A percentile compares a stretch with the other conserved stretches of the same genome.
These are phyloP conservation scores for Rhizoclosmatium globosum DNA, from an alignment of 192 early-diverging fungal species.

Conservation along the genomic window DNA sequence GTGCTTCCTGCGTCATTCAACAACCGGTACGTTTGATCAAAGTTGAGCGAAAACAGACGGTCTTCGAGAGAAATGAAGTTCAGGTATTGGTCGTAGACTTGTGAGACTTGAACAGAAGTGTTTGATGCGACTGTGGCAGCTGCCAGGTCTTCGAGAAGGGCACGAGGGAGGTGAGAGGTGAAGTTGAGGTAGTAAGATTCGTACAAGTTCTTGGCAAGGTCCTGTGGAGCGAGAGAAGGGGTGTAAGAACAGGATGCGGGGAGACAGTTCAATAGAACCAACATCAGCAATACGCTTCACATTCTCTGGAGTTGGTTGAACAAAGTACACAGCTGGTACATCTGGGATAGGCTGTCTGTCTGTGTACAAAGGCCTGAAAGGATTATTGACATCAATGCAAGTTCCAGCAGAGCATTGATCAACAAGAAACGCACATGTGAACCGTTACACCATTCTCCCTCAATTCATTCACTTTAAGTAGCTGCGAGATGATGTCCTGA, in stretches of 20 bases:
- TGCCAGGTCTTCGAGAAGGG: constrained; percentile 93
- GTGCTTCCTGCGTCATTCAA: constrained; percentile 86
- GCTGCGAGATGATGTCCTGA: constrained; percentile 95
- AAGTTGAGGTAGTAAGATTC: constrained; percentile 98
- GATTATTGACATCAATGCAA: not conserved
- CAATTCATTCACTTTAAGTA: constrained; percentile 94
- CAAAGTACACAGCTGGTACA: constrained; percentile 97
- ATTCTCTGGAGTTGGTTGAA: constrained; percentile 89
- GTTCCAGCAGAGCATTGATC: not conserved
- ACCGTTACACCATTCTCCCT: constrained; percentile 96
- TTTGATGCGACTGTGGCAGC: constrained; percentile 77
- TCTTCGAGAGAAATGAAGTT: constrained; percentile 93
- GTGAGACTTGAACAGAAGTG: constrained; percentile 82
- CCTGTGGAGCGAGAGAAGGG: constrained; percentile 57
- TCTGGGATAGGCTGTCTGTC: constrained; percentile 92
- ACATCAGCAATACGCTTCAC: constrained; percentile 83
- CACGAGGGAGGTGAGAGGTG: constrained; percentile 83
- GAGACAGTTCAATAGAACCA: not conserved
- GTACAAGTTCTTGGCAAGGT: constrained; percentile 89
- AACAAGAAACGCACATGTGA: constrained; percentile 77
- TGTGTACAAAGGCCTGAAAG: constrained; percentile 76
- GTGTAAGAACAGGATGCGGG: not conserved
- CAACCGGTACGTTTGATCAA: constrained; percentile 78
- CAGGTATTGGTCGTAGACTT: constrained; percentile 97
- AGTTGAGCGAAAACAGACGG: constrained; percentile 91